A percentile compares a stretch with the other conserved stretches of the same genome.
Conservation (phyloP, 139 green algal genomes). For the Desmodesmus armatus region DNA sequence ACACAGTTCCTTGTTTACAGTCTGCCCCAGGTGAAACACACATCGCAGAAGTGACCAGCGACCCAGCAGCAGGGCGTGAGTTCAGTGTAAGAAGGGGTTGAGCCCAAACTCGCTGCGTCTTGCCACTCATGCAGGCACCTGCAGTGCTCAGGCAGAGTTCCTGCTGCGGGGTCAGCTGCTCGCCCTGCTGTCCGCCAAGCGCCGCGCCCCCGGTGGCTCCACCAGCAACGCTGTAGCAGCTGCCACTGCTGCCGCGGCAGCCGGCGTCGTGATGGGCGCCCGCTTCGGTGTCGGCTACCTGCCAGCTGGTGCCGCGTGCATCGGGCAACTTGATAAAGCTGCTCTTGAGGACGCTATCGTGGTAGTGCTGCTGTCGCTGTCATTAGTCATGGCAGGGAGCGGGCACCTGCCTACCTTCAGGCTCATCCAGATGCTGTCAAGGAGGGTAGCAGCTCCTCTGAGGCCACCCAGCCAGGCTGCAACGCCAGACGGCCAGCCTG, state of each 20-base stretch:
- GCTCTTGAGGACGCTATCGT: constrained; percentile 73
- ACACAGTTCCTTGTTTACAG: too few species aligned
- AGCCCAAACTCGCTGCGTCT: too few species aligned
- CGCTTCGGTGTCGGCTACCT: constrained; percentile 14
- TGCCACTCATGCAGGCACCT: too few species aligned
- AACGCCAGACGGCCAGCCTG: neutral
- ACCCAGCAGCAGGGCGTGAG: too few species aligned
- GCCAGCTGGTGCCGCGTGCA: constrained; percentile 10
- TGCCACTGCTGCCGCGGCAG: constrained; percentile 27
- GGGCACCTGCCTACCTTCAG: constrained; percentile 88
- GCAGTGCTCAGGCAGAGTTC: constrained; percentile 54
- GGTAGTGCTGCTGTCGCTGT: constrained; percentile 79
- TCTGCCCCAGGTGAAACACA: too few species aligned
- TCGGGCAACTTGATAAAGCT: constrained; percentile 54
- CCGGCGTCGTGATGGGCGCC: neutral
- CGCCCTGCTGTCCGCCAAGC: constrained; percentile 82
- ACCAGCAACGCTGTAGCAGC: constrained; percentile 56
- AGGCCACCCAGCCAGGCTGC: neutral
- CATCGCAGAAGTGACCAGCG: too few species aligned
- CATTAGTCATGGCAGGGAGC: constrained; percentile 93
- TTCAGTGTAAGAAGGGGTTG: too few species aligned
- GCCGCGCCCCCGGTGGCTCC: constrained; percentile 30
- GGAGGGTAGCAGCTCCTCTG: too few species aligned
- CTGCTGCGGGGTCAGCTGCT: constrained; percentile 70
- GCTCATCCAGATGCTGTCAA: constrained; percentile 83